These are phyloP conservation scores for Elaeagnus macrophylla DNA, from an alignment of 306 rosid species.

Conservation along the genomic window DNA sequence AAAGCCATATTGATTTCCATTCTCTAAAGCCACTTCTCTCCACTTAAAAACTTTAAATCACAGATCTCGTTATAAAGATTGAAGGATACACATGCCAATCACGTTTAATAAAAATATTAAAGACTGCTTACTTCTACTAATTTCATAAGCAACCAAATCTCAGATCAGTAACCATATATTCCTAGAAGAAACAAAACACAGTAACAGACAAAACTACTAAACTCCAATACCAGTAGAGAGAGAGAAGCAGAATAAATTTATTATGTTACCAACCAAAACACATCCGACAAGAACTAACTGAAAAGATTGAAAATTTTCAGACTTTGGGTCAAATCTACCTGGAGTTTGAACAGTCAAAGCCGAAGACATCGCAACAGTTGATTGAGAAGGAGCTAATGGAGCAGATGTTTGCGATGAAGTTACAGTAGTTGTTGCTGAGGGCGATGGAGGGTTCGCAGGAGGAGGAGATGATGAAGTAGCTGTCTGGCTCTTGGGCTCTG, in stretches of 20 bases:
- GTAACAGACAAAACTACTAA: slow-evolving; percentile 67
- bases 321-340: slow-evolving; percentile 35
- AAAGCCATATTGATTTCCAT: slow-evolving; percentile 37
- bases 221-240: slow-evolving; percentile 33
- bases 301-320: slow-evolving; percentile 9
- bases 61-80: too few relatives aligned
- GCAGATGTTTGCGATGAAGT: slow-evolving; percentile 9
- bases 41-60: slow-evolving; percentile 45
- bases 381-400: slow-evolving; percentile 30
- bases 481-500: neutral
- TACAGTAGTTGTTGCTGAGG: slow-evolving; percentile 1
- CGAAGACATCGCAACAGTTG: slow-evolving; percentile 30
- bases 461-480: slow-evolving; percentile 23
- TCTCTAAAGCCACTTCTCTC: slow-evolving; percentile 26
- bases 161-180: slow-evolving; percentile 24
- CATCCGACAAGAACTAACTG: slow-evolving; percentile 32
- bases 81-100: too few relatives aligned
- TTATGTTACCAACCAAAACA: slow-evolving; percentile 25
- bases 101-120: slow-evolving; percentile 6
- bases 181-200: slow-evolving; percentile 31
- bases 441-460: neutral
- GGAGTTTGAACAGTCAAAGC: slow-evolving; percentile 37
- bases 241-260: slow-evolving; percentile 16
- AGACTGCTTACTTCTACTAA: slow-evolving; percentile 19
- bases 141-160: slow-evolving; percentile 25